Base-by-base conservation (phyloP, 805 yeast species). In the Candida wancherniae region DNA sequence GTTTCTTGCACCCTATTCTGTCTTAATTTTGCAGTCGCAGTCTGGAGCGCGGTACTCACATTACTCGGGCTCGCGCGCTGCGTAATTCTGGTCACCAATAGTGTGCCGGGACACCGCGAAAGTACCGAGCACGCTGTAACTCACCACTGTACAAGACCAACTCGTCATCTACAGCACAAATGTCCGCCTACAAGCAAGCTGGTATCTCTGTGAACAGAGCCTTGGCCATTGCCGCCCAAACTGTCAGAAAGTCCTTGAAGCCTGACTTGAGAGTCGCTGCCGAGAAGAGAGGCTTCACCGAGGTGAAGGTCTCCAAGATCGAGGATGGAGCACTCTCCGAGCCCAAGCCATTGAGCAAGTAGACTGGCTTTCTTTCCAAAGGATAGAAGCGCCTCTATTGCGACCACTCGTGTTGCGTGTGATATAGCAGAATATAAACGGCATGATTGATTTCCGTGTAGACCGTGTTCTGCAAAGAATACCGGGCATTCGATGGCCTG, bases 231-330 rank as follows among this genome's bases (percentile, higher is more conserved):
- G 84, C 96, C 55, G 95, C 96, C 55, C 78, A 78, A 60, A 75
- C 94, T 42, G 76, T 86, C 50, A 86, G 97, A 71, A 70, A 73
- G 51, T 80, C 96, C 31, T 76, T 90, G 59, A 90, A 90, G 72
- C 78, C 87, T 44, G 95, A 88, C 54, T 61, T 76, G 57, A 84
- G 82, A 61, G 82, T 75, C 43, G 73, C 69, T 40, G 82, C 81
- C 46, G 75, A 77, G 53, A 75, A 71, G 60, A 84, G 94, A 71
- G 80, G 80, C 48, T 45, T 62, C 53, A 63, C 83, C 43, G 97
- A 90, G 55, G 83, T 78, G 49, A 76, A 75, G 59, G 80, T 71
- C 44, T 76, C 80, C 60, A 73, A 71, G 56, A 73, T 79, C 64
- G 80, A 73, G 53, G 73, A 80, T 42, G 97, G 97, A 54, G 65